These are phyloP conservation scores for Tulasnella calospora DNA, from an alignment of 768 basidiomycete genomes.

Conservation along the genomic window DNA sequence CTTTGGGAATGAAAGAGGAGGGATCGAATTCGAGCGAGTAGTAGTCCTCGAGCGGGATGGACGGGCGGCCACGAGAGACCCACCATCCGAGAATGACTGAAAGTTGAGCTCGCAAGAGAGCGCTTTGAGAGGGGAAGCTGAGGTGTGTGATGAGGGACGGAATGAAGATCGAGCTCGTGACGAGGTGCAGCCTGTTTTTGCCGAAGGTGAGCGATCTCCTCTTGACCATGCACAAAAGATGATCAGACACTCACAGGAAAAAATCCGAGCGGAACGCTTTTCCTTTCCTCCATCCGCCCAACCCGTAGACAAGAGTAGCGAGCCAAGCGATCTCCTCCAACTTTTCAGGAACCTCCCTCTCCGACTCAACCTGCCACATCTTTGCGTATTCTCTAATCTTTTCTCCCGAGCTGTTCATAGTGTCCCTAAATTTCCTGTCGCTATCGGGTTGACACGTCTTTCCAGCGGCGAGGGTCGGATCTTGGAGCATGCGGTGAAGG, in stretches of 20 bases:
- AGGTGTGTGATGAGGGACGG: slow-evolving; percentile 14
- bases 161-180: slow-evolving; percentile 22
- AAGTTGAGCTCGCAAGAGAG: slow-evolving; percentile 17
- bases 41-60: not conserved
- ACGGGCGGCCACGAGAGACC: slow-evolving; percentile 23
- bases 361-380: slow-evolving; percentile 5
- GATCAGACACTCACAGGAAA: slow-evolving; percentile 15
- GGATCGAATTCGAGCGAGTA: not conserved
- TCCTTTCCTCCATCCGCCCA: slow-evolving; percentile 21
- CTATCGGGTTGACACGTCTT: slow-evolving; percentile 1
- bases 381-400: slow-evolving; percentile 19
- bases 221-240: not conserved
- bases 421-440: not conserved
- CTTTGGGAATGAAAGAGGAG: slow-evolving; percentile 1
- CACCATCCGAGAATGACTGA: slow-evolving; percentile 3
- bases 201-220: not conserved
- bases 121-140: slow-evolving; percentile 13
- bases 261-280: slow-evolving; percentile 20
- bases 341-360: not conserved
- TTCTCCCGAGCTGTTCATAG: not conserved
- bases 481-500: slow-evolving; percentile 18
- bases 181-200: slow-evolving; percentile 21
- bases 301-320: slow-evolving; percentile 3
- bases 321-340: slow-evolving; percentile 24
- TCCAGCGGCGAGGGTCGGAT: slow-evolving; percentile 12